A percentile compares a stretch with the other conserved stretches of the same genome.
These are phyloP conservation scores for Mycena sp. DNA, from an alignment of 1,284 basidiomycete genomes.

Conservation along the genomic window DNA sequence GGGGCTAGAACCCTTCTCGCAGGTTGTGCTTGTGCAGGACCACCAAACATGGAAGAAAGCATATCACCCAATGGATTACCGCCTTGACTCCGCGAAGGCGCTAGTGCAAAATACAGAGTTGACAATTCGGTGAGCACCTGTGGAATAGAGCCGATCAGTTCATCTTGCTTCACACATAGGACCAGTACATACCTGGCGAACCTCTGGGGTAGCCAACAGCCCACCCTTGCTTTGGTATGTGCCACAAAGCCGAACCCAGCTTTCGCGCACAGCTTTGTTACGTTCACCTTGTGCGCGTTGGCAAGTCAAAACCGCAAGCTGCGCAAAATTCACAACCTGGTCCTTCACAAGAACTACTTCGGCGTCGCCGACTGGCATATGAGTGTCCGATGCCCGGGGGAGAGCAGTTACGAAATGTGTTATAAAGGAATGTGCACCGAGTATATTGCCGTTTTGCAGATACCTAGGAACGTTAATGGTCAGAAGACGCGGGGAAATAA, in stretches of 20 bases:
- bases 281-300: conserved; percentile 84
- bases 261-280: conserved; percentile 77
- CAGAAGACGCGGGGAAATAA: background rate
- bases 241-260: conserved; percentile 85
- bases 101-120: conserved; percentile 84
- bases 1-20: conserved; percentile 47
- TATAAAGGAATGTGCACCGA: conserved; percentile 88
- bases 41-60: conserved; percentile 85
- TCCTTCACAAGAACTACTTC: conserved; percentile 81
- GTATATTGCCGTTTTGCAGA: conserved; percentile 88
- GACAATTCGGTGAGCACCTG: conserved; percentile 68
- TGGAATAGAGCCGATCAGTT: background rate
- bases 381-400: conserved; percentile 52
- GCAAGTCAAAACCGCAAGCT: conserved; percentile 85
- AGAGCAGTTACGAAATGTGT: conserved; percentile 75
- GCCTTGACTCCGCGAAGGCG: conserved; percentile 71
- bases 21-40: conserved; percentile 49
- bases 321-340: conserved; percentile 83
- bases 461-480: conserved; percentile 57
- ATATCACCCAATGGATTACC: conserved; percentile 87
- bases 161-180: background rate
- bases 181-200: conserved; percentile 71
- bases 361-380: conserved; percentile 57
- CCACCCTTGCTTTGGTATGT: conserved; percentile 80
- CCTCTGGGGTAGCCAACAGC: conserved; percentile 69